phyloP scores from a whole-genome alignment of 108 stramenopile genomes.

The Fragilaria crotonensis region DNA sequence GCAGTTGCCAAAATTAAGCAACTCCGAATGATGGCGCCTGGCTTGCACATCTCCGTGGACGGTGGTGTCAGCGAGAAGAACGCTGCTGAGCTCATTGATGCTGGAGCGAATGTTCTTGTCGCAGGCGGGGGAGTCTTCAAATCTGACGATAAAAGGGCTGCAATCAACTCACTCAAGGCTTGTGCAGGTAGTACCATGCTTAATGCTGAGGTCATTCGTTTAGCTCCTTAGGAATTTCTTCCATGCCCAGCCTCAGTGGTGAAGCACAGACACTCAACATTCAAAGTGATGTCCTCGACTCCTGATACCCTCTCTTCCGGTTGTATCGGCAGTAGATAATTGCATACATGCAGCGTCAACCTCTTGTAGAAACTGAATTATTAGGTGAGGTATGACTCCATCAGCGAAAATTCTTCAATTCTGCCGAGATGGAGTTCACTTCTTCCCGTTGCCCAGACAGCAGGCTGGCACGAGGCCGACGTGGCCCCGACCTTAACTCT shows the following conservation, averaged over 20 bases:
- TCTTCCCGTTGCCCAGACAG: not conserved
- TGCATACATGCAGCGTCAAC: too few relatives aligned
- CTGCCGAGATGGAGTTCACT: not conserved
- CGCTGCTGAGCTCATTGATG: slow-evolving; percentile 35
- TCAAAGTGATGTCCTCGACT: too few relatives aligned
- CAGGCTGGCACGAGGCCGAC: not conserved
- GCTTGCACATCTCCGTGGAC: slow-evolving; percentile 49
- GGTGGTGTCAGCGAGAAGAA: slow-evolving; percentile 44
- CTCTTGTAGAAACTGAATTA: too few relatives aligned
- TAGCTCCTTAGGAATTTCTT: not conserved
- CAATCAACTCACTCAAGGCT: slow-evolving; percentile 12
- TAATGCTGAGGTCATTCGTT: not conserved
- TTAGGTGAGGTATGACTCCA: too few relatives aligned
- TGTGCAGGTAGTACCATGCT: not conserved
- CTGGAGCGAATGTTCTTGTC: slow-evolving; percentile 66
- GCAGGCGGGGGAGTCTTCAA: slow-evolving; percentile 58
- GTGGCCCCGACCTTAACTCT: not conserved
- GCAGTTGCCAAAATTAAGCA: slow-evolving; percentile 45
- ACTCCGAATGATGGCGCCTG: slow-evolving; percentile 24
- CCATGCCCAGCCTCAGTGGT: too few relatives aligned
- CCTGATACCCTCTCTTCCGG: too few relatives aligned
- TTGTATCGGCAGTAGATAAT: too few relatives aligned
- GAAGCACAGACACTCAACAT: too few relatives aligned
- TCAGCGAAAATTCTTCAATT: not conserved
- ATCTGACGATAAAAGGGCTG: slow-evolving; percentile 14